Evolutionary conservation across 805 yeast species (phyloP), one percentile per base, ranked within the genome.

Genomic region (Starmerella asiatica): DNA sequence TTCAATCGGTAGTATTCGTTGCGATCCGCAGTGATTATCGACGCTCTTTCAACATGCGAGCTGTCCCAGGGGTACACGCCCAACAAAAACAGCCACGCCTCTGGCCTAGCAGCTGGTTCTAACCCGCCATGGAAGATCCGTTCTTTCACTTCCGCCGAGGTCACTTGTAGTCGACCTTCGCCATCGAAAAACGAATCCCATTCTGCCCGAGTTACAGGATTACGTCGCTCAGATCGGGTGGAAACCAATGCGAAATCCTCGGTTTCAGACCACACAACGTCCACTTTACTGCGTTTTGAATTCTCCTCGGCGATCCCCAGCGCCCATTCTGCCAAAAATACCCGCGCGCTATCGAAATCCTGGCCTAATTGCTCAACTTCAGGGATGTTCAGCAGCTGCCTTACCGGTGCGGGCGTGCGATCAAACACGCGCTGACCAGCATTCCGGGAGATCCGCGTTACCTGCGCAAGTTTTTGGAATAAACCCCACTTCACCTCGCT

Each of bases 241-340:
- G 55, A 45, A 16, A 64, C 53, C 41, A 71, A 48, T 53, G 74
- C 67, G 57, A 55, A 59, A 37, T 61, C 67, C 20, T 63, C 67
- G 11, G 29, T 39, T 32, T 46, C 50, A 7, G 49, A 34, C 64
- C 64, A 61, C 15, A 60, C 58, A 21, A 64, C 54, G 30, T 54
- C 50, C 23, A 55, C 56, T 44, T 58, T 62, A 51, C 66, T 58
- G 40, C 73, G 70, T 49, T 75, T 85, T 20, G 37, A 12, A n/a
- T 47, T 47, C 37, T 48, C 45, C 2, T 94, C 91, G 51, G 88
- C 91, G 8, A 91, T 91, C 21, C 83, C 83, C 50, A 83, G 70
- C 0, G 97, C 96, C 97, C 97, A 91, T 62, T 85, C 86, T 4
- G 97, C 97, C 43, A 88, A 65, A 57, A 84, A 88, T 3, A 85